phyloP scores from a whole-genome alignment of 2,329 filamentous ascomycete genomes.

The Phyllosticta ampelicida region DNA sequence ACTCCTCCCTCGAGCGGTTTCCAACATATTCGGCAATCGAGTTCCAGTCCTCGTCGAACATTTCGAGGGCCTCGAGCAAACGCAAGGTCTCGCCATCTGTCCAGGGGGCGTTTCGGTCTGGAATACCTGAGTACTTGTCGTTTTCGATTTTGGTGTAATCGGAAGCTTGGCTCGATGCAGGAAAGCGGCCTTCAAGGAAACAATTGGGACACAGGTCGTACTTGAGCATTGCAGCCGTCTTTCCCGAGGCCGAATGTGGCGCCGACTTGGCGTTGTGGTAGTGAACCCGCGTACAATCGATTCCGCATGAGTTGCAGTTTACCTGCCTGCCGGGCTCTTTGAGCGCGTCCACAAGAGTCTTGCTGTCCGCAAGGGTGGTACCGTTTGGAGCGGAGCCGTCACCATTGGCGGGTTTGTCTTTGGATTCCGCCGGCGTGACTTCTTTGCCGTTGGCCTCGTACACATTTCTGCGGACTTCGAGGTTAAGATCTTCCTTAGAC shows the following conservation, averaged over 20 bases:
- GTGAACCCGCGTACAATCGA: slow-evolving; percentile 69
- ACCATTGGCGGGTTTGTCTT: slow-evolving; percentile 47
- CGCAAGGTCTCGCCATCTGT: slow-evolving; percentile 81
- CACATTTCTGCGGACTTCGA: slow-evolving; percentile 90
- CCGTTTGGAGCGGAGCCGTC: slow-evolving; percentile 61
- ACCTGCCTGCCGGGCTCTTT: slow-evolving; percentile 56
- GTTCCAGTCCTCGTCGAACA: slow-evolving; percentile 93
- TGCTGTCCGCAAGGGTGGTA: slow-evolving; percentile 48
- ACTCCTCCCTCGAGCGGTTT: slow-evolving; percentile 86
- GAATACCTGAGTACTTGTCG: slow-evolving; percentile 63
- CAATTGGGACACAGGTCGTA: slow-evolving; percentile 89
- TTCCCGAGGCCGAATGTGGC: slow-evolving; percentile 35
- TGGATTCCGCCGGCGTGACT: slow-evolving; percentile 58
- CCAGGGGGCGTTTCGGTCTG: slow-evolving; percentile 82
- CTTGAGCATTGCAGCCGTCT: slow-evolving; percentile 51
- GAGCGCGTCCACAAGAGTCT: slow-evolving; percentile 48
- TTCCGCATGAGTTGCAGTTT: slow-evolving; percentile 83
- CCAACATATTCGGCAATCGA: slow-evolving; percentile 86
- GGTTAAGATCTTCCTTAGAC: slow-evolving; percentile 70
- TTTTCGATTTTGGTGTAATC: slow-evolving; percentile 89
- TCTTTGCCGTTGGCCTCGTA: slow-evolving; percentile 90
- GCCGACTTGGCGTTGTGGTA: slow-evolving; percentile 59
- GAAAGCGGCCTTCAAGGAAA: slow-evolving; percentile 74
- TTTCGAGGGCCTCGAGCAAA: slow-evolving; percentile 80
- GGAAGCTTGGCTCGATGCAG: slow-evolving; percentile 62